Evolutionary conservation across 2,329 filamentous ascomycete genomes (phyloP).

Genomic region (Dothideomycetidae sp.): DNA sequence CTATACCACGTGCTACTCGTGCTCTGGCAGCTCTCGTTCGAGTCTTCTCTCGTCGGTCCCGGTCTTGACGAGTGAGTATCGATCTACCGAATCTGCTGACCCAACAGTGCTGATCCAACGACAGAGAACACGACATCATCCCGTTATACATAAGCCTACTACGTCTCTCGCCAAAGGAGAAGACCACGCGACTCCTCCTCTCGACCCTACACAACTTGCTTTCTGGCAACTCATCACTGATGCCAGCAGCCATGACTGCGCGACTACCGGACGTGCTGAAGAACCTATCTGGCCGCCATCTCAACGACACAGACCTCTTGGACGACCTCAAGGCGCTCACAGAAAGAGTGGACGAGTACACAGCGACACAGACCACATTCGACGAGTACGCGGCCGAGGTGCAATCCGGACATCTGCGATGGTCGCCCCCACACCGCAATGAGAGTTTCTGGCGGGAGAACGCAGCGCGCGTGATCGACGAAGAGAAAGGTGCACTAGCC

Average conservation of each 20-base stretch:
- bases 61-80: slow-evolving; percentile 74
- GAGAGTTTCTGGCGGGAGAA: slow-evolving; percentile 86
- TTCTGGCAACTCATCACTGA: slow-evolving; percentile 51
- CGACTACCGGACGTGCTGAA: slow-evolving; percentile 54
- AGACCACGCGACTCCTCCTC: slow-evolving; percentile 82
- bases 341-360: slow-evolving; percentile 71
- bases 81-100: no score
- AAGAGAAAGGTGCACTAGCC: slow-evolving; percentile 63
- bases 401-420: slow-evolving; percentile 72
- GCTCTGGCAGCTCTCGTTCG: slow-evolving; percentile 93
- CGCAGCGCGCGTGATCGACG: slow-evolving; percentile 70
- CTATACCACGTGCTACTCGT: slow-evolving; percentile 89
- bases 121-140: slow-evolving; percentile 81
- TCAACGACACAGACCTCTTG: slow-evolving; percentile 38
- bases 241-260: slow-evolving; percentile 75
- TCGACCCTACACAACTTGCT: slow-evolving; percentile 84
- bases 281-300: slow-evolving; percentile 40
- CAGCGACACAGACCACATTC: slow-evolving; percentile 52
- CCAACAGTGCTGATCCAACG: no score
- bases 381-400: slow-evolving; percentile 67
- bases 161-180: slow-evolving; percentile 88
- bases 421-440: slow-evolving; percentile 83
- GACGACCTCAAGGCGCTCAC: slow-evolving; percentile 34
- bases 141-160: slow-evolving; percentile 85
- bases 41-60: slow-evolving; percentile 53